phyloP scores from a whole-genome alignment of 2,329 filamentous ascomycete species.

The Biscogniauxia mediterranea region DNA sequence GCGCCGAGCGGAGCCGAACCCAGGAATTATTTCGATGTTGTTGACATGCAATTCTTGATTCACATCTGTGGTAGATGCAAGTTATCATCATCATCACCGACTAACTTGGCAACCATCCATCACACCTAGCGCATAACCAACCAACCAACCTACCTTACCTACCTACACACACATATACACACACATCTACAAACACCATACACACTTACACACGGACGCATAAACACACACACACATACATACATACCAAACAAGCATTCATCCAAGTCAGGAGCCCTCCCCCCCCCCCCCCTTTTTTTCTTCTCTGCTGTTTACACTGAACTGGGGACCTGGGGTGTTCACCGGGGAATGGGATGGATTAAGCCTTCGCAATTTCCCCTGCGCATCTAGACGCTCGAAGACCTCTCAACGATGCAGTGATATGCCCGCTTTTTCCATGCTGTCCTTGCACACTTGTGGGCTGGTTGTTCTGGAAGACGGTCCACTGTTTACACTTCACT shows the following conservation, averaged over 20 bases:
- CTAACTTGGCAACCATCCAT: background rate
- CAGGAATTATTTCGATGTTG: background rate
- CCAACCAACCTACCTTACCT: too few species aligned
- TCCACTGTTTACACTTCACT: background rate
- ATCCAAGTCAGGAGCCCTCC: too few species aligned
- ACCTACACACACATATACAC: too few species aligned
- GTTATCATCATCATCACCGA: background rate
- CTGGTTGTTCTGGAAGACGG: background rate
- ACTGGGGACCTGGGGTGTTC: background rate
- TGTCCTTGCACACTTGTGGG: background rate
- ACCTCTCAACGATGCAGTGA: background rate
- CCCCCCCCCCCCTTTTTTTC: too few species aligned
- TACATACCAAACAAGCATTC: too few species aligned
- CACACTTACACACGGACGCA: too few species aligned
- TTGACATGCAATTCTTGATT: background rate
- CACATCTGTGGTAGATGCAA: background rate
- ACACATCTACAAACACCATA: too few species aligned
- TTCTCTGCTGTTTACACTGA: background rate
- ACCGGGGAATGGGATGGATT: background rate
- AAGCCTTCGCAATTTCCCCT: background rate
- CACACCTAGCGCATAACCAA: background rate
- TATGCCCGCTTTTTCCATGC: background rate
- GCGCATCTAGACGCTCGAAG: background rate
- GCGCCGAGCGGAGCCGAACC: background rate
- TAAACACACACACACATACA: too few species aligned